Conservation (phyloP, 139 green algal genomes). For the Coccomyxa sp. region DNA sequence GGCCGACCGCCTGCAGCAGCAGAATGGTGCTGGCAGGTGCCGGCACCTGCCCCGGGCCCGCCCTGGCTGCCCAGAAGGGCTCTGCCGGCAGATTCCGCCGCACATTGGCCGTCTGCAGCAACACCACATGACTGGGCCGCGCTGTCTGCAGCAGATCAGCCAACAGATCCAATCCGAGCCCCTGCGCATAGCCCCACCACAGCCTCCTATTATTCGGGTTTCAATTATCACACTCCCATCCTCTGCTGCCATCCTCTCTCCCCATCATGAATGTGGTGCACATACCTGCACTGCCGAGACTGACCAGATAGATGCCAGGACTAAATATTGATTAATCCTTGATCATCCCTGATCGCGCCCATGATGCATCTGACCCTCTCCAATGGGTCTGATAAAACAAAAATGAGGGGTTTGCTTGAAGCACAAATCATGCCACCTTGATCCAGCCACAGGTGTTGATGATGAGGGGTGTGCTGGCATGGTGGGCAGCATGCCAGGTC, state of each 20-base stretch:
- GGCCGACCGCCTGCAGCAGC: slow-evolving; percentile 9
- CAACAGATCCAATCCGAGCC: slow-evolving; percentile 71
- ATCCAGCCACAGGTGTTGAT: slow-evolving; percentile 87
- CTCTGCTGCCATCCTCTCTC: too few species aligned
- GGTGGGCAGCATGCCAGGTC: slow-evolving; percentile 29
- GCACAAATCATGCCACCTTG: slow-evolving; percentile 24
- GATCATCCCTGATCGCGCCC: too few species aligned
- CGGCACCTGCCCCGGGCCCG: neutral
- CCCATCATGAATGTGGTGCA: too few species aligned
- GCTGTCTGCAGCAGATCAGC: slow-evolving; percentile 34
- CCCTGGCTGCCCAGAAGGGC: slow-evolving; percentile 38
- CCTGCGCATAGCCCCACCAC: slow-evolving; percentile 17
- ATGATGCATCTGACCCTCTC: too few species aligned
- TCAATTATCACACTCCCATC: too few species aligned
- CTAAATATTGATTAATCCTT: too few species aligned
- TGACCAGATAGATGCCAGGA: too few species aligned
- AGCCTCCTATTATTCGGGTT: too few species aligned
- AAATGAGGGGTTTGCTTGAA: too few species aligned
- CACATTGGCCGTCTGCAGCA: slow-evolving; percentile 34
- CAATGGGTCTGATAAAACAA: too few species aligned
- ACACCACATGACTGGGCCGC: slow-evolving; percentile 48
- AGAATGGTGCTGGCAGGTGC: slow-evolving; percentile 1
- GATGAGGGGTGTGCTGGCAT: slow-evolving; percentile 49
- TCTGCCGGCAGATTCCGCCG: slow-evolving; percentile 56
- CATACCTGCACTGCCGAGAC: too few species aligned